Conservation (phyloP, 2,329 filamentous ascomycete species). For the Botrytis cinerea region DNA sequence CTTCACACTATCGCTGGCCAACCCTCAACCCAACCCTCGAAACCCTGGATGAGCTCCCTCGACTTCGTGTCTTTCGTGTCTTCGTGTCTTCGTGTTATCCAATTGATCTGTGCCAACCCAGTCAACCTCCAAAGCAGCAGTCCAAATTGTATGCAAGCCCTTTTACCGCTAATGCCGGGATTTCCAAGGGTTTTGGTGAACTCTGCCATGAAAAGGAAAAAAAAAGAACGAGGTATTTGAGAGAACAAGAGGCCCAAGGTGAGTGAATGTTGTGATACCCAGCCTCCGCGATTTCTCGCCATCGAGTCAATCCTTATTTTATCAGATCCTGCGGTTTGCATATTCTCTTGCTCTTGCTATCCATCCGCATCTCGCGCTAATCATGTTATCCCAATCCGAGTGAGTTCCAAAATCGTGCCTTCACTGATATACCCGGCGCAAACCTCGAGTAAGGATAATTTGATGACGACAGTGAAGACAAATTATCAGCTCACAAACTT, state of each 20-base stretch:
- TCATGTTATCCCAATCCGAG: constrained; percentile 14
- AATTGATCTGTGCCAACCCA: constrained; percentile 24
- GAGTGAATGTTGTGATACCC: constrained; percentile 25
- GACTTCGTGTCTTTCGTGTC: not conserved
- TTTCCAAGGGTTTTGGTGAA: constrained; percentile 12
- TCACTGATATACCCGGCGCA: constrained; percentile 28
- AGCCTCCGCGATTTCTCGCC: constrained; percentile 22
- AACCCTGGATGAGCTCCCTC: not conserved
- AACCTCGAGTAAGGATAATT: constrained; percentile 22
- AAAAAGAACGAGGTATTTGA: not conserved
- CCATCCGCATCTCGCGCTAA: constrained; percentile 14
- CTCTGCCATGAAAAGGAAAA: constrained; percentile 9
- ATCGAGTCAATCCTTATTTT: constrained; percentile 5
- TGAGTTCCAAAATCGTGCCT: constrained; percentile 22
- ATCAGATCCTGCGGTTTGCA: constrained; percentile 17
- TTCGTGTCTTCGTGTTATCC: constrained; percentile 2
- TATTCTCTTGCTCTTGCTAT: constrained; percentile 21
- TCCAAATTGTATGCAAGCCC: constrained; percentile 11
- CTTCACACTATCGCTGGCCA: not conserved
- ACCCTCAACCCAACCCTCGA: not conserved
- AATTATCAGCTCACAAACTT: constrained; percentile 14
- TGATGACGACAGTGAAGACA: constrained; percentile 31
- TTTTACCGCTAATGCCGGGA: constrained; percentile 14
- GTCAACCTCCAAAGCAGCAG: constrained; percentile 15
- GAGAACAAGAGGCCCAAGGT: constrained; percentile 13